phyloP scores from a whole-genome alignment of 2,329 filamentous ascomycete genomes.

The Alternaria sp. region DNA sequence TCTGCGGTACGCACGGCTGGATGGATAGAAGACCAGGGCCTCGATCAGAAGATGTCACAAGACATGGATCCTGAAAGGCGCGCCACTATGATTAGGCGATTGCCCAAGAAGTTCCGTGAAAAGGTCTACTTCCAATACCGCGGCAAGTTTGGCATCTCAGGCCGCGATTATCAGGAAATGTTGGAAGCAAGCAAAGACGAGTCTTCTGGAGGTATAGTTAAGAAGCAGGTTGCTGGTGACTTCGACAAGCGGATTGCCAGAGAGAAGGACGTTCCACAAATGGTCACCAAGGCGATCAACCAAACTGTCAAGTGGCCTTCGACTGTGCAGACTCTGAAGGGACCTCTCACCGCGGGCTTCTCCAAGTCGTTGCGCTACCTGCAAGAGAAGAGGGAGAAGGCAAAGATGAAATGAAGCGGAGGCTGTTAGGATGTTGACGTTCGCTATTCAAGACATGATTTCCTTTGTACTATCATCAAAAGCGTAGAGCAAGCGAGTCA shows the following conservation, averaged over 20 bases:
- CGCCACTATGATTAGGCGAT: conserved; percentile 93
- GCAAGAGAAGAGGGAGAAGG: conserved; percentile 73
- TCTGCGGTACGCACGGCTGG: conserved; percentile 63
- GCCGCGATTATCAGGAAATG: conserved; percentile 84
- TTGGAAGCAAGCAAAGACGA: conserved; percentile 79
- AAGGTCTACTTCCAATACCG: conserved; percentile 96
- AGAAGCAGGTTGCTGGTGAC: conserved; percentile 77
- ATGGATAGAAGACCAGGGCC: conserved; percentile 68
- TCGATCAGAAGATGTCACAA: conserved; percentile 76
- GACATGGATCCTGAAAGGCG: conserved; percentile 92
- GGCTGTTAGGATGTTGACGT: neutral
- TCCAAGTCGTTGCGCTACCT: conserved; percentile 77
- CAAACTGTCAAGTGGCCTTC: conserved; percentile 94
- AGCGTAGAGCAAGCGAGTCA: conserved; percentile 22
- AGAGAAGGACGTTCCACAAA: conserved; percentile 72
- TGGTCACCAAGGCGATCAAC: conserved; percentile 79
- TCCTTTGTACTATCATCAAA: conserved; percentile 29
- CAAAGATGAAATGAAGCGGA: conserved; percentile 38
- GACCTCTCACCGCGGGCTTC: conserved; percentile 79
- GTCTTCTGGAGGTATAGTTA: conserved; percentile 68
- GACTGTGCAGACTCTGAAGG: conserved; percentile 86
- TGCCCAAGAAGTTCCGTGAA: conserved; percentile 85
- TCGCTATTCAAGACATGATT: conserved; percentile 1
- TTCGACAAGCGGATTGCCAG: conserved; percentile 90
- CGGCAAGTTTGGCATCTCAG: conserved; percentile 85